Percentiles rank a stretch among this genome's conserved stretches.
phyloP scores from a whole-genome alignment of 179 eudicot species.

The Patellifolia procumbens region DNA sequence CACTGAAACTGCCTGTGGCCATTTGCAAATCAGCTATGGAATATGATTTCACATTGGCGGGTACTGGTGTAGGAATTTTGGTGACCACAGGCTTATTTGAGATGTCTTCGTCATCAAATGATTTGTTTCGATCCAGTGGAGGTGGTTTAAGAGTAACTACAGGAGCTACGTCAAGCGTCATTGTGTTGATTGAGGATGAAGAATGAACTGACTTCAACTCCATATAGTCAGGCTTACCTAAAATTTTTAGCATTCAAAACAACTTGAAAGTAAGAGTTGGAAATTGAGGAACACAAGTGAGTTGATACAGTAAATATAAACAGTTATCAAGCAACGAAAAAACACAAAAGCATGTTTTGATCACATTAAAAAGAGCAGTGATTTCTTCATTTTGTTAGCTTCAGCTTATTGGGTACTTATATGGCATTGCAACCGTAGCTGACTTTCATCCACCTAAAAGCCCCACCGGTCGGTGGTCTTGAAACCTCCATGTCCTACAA shows the following conservation, averaged over 20 bases:
- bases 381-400: background rate
- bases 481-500: background rate
- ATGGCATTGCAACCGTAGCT: background rate
- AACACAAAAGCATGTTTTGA: background rate
- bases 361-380: background rate
- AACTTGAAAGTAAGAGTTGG: background rate
- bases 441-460: background rate
- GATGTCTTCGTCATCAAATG: slow-evolving; percentile 78
- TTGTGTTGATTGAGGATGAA: slow-evolving; percentile 47
- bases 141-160: slow-evolving; percentile 75
- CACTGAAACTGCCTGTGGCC: slow-evolving; percentile 83
- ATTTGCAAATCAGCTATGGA: slow-evolving; percentile 94
- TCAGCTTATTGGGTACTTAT: background rate
- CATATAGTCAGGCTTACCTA: slow-evolving; percentile 32
- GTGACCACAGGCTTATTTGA: slow-evolving; percentile 43
- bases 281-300: background rate
- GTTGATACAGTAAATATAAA: background rate
- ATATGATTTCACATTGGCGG: slow-evolving; percentile 61
- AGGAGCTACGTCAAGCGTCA: slow-evolving; percentile 52
- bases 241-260: slow-evolving; percentile 7
- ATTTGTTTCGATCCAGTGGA: slow-evolving; percentile 68
- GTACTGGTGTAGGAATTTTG: slow-evolving; percentile 57
- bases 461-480: background rate
- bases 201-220: slow-evolving; percentile 66
- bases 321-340: background rate